These are phyloP conservation scores for Arachis stenosperma DNA, from an alignment of 306 rosid species.

Conservation along the genomic window DNA sequence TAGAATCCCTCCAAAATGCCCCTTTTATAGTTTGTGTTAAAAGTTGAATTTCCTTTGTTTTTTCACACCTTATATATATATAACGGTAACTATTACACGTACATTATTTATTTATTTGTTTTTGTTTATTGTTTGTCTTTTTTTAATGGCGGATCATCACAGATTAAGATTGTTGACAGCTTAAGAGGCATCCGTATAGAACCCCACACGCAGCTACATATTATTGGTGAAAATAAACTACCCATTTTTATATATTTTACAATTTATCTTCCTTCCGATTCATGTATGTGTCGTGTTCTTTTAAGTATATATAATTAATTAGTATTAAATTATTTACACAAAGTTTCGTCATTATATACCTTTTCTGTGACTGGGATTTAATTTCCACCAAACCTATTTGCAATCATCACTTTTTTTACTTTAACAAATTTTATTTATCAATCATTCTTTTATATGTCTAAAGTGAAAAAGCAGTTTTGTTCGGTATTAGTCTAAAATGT, in stretches of 20 bases:
- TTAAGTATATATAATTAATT: background rate
- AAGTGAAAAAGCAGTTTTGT: background rate
- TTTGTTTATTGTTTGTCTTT: no score
- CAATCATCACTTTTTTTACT: conserved; percentile 29
- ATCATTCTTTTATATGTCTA: background rate
- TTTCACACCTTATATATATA: background rate
- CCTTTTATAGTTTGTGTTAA: conserved; percentile 47
- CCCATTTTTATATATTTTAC: background rate
- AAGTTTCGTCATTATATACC: background rate
- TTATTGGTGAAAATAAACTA: no score
- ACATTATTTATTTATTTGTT: no score
- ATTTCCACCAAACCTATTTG: conserved; percentile 7
- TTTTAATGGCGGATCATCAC: background rate
- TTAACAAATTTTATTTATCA: conserved; percentile 22
- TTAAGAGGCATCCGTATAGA: background rate
- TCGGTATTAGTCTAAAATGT: conserved; percentile 33
- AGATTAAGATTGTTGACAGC: no score
- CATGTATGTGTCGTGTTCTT: background rate
- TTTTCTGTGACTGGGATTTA: background rate
- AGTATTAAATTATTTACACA: background rate
- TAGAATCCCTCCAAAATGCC: conserved; percentile 60
- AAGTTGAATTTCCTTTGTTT: conserved; percentile 28
- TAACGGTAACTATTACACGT: background rate
- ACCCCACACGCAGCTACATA: background rate
- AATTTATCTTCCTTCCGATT: background rate